Conservation (phyloP, 2,329 filamentous ascomycete genomes). For the Dryadomyces quercus-mongolicae region DNA sequence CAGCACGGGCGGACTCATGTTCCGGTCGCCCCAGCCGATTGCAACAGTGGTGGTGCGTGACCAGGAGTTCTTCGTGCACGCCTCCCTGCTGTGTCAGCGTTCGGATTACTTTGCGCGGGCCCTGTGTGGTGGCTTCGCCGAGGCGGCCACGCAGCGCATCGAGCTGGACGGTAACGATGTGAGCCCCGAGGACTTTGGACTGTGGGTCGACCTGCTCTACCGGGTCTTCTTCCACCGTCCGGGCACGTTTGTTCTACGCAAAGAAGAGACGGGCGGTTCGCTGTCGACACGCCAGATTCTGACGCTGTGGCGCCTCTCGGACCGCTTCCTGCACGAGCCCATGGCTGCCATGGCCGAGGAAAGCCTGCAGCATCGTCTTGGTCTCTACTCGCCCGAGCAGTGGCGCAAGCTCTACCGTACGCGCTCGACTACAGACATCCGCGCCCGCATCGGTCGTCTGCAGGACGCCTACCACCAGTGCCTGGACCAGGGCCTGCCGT, state of each 20-base stretch:
- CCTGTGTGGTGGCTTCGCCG: constrained; percentile 11
- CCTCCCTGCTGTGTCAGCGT: constrained; percentile 10
- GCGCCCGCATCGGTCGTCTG: constrained; percentile 9
- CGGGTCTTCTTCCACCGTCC: constrained; percentile 9
- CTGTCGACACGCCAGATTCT: constrained; percentile 14
- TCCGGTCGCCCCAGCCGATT: constrained; percentile 3
- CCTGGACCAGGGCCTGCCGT: constrained; percentile 11
- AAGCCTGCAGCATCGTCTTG: constrained; percentile 13
- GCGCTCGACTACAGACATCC: constrained; percentile 10
- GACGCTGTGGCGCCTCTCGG: constrained; percentile 13
- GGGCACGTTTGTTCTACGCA: constrained; percentile 10
- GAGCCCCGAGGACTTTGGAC: constrained; percentile 10
- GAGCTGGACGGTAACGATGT: constrained; percentile 12
- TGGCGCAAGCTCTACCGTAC: constrained; percentile 13
- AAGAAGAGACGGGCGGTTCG: constrained; percentile 14
- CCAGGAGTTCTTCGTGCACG: constrained; percentile 10
- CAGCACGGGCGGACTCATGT: neutral
- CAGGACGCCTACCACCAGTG: constrained; percentile 13
- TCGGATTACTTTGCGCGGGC: constrained; percentile 13
- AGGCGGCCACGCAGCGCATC: constrained; percentile 11
- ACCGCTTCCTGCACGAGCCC: constrained; percentile 11
- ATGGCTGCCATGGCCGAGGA: constrained; percentile 10
- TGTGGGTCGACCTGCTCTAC: constrained; percentile 15
- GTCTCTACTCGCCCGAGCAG: constrained; percentile 13
- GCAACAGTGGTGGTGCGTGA: constrained; percentile 11